Evolutionary conservation across 148 eudicot species (phyloP).

Genomic region (Amaranthus hypochondriacus): DNA sequence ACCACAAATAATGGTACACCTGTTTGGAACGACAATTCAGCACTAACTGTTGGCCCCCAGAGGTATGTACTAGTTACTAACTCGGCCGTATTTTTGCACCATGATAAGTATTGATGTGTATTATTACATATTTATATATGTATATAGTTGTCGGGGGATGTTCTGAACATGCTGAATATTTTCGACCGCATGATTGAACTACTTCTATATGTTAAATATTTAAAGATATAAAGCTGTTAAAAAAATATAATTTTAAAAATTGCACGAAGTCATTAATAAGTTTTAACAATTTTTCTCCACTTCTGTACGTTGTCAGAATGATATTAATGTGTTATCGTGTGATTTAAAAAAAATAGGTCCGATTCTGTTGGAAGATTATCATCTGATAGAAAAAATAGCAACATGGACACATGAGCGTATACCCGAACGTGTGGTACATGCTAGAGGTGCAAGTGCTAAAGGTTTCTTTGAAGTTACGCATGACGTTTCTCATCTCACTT

Average conservation of each 20-base stretch:
- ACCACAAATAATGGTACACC: slow-evolving; percentile 74
- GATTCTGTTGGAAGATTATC: slow-evolving; percentile 71
- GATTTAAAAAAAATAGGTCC: slow-evolving; percentile 38
- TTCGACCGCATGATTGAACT: too few relatives aligned
- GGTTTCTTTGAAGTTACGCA: slow-evolving; percentile 89
- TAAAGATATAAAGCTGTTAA: too few relatives aligned
- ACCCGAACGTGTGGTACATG: slow-evolving; percentile 81
- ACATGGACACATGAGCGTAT: slow-evolving; percentile 65
- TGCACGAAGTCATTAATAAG: too few relatives aligned
- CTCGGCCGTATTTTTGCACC: background rate
- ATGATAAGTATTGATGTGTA: background rate
- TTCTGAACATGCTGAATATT: too few relatives aligned
- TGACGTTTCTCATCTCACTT: slow-evolving; percentile 72
- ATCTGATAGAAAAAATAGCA: slow-evolving; percentile 72
- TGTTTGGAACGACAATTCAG: slow-evolving; percentile 65
- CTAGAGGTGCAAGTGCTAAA: slow-evolving; percentile 76
- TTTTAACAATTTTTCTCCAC: too few relatives aligned
- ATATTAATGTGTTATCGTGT: too few relatives aligned
- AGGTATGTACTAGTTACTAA: slow-evolving; percentile 31
- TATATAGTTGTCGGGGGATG: too few relatives aligned
- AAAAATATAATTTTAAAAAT: too few relatives aligned
- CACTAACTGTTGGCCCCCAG: slow-evolving; percentile 66
- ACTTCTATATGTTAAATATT: too few relatives aligned
- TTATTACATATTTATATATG: too few relatives aligned
- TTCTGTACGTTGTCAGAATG: too few relatives aligned